Evolutionary conservation across 495 filamentous ascomycete species (phyloP), one percentile per base, ranked within the genome.

Genomic region (Penicillium roqueforti): DNA sequence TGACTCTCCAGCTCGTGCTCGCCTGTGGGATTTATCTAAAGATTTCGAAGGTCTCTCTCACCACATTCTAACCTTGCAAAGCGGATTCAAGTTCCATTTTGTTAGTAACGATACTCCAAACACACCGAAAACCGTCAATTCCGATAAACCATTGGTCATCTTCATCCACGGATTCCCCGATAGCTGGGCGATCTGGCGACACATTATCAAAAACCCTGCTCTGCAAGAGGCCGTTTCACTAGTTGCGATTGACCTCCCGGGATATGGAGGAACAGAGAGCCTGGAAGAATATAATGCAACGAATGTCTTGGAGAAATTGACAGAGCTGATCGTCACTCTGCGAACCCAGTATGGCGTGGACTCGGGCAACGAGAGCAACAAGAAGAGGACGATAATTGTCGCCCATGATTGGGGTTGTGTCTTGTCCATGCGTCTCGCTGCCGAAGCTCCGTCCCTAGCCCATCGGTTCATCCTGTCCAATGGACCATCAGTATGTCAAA

Each of bases 101-200:
- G 58, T 83, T 13, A 69, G 69, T 55, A 78, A 76, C 56, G 65
- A 68, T 22, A 45, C 42, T 4, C 59, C 67, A 0, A 56, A 57
- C 36, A 56, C 53, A 6, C 29, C 58, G 0, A 50, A 55, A 5
- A 57, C 55, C n/a, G 32, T 61, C 28, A 58, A 54, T 16, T 65
- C 63, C 3, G 67, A 71, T 25, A 70, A 65, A 28, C 74, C 73
- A 0, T 61, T 84, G 45, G 68, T 81, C 10, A 75, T 84, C 32
- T 78, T 82, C 61, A 68, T 83, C 25, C 81, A 84, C 58, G 81
- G 81, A 28, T 84, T 82, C 50, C 81, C 81, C 7, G 80, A 84
- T 57, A 80, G 76, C 51, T 82, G 76, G 72, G 69, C 69, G 1
- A 55, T 81, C 23, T 84, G 79, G 78, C 72, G 71, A 28, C 56